Evolutionary conservation across 2,329 filamentous ascomycete genomes (phyloP), one percentile per base, ranked within the genome.

Genomic region (Paraphoma sp.): DNA sequence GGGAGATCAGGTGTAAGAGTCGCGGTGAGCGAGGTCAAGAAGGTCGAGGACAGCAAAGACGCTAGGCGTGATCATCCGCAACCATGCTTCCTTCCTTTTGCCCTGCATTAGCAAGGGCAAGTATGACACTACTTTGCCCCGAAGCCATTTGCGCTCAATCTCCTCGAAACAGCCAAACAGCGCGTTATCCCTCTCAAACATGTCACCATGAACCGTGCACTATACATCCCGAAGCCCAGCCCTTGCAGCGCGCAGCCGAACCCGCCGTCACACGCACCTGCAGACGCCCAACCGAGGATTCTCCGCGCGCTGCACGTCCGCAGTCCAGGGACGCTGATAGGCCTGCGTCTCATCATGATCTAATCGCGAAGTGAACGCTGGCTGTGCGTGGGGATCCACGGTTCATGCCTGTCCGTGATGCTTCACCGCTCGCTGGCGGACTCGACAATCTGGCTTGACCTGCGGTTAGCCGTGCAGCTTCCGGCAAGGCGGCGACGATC

Each of bases 101-200:
- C 16, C 40, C 14, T 17, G 40, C 40, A 42, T 16, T 11, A 8
- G 14, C 40, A 42, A n/a, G 12, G 40, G 40, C n/a, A 9, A 43
- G 11, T 30, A 38, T 43, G 23, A 42, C 48, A 50, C 30, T n/a
- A 31, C 48, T 48, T 10, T 16, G 16, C n/a, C n/a, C n/a, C 33
- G 33, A 38, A 28, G 53, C 53, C 53, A 45, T 51, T 51, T 47
- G 48, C 53, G 38, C 51, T 29, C 38, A 42, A 33, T 42, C 43
- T 29, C 44, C 28, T 45, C 51, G 44, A 51, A 51, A 41, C 51
- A 23, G 23, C 53, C 48, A 56, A 56, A 56, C 48, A 47, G 38
- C 42, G 42, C 47, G 45, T 38, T 43, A 42, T 51, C 43, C 23
- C 50, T 53, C 45, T 44, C 33, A 46, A 44, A 53, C 50, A 31